phyloP scores from a whole-genome alignment of 495 filamentous ascomycete genomes.

The Barbatosphaeria neglecta region DNA sequence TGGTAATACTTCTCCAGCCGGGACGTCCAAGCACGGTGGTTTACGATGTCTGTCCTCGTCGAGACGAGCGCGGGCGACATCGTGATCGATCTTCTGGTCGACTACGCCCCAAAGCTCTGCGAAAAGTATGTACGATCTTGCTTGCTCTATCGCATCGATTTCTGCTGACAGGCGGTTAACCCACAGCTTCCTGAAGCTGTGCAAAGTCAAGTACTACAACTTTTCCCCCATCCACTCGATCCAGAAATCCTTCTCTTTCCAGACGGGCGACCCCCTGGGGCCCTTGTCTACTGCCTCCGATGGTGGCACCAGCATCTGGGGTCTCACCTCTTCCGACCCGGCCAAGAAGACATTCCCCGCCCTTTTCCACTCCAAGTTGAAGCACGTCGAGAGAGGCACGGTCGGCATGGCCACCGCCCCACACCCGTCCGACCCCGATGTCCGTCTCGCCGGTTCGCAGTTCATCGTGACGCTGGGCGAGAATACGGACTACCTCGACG shows the following conservation, averaged over 20 bases:
- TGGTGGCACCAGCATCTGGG: slow-evolving; percentile 89
- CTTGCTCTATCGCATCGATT: neutral
- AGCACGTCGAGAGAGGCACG: slow-evolving; percentile 74
- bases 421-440: slow-evolving; percentile 64
- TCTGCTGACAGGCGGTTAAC: neutral
- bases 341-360: slow-evolving; percentile 71
- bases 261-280: slow-evolving; percentile 86
- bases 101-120: slow-evolving; percentile 78
- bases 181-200: slow-evolving; percentile 90
- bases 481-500: slow-evolving; percentile 77
- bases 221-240: slow-evolving; percentile 81
- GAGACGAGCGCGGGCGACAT: slow-evolving; percentile 90
- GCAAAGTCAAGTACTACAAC: slow-evolving; percentile 97
- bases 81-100: slow-evolving; percentile 79
- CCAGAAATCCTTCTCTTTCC: slow-evolving; percentile 86
- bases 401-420: slow-evolving; percentile 90
- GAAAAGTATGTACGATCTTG: slow-evolving; percentile 60
- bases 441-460: slow-evolving; percentile 71
- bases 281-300: slow-evolving; percentile 71
- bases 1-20: neutral
- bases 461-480: slow-evolving; percentile 85
- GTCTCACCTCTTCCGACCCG: slow-evolving; percentile 53
- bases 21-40: no score
- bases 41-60: slow-evolving; percentile 61
- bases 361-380: slow-evolving; percentile 70